Conservation (phyloP, 345 rosid genomes). For the Populus tremula region DNA sequence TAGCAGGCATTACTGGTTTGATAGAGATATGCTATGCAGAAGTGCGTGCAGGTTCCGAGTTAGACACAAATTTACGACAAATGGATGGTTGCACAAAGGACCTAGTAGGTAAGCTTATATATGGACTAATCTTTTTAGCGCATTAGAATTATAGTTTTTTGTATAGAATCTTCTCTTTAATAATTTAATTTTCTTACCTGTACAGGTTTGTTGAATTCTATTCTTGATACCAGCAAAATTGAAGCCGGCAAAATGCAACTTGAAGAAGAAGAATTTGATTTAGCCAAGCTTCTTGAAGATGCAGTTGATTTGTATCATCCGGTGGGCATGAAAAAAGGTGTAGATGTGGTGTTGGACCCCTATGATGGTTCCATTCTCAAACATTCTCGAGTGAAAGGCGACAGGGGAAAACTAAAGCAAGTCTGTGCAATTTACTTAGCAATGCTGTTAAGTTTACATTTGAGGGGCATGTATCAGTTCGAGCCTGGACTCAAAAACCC, state of each 20-base stretch:
- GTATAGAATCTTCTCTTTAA: not conserved
- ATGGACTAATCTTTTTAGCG: not conserved
- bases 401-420: conserved; percentile 57
- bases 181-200: not conserved
- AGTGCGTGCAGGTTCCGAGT: conserved; percentile 40
- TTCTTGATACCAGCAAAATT: conserved; percentile 75
- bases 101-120: conserved; percentile 44
- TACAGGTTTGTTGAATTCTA: conserved; percentile 56
- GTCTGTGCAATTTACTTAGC: conserved; percentile 59
- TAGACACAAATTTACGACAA: conserved; percentile 39
- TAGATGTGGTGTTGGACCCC: conserved; percentile 64
- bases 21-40: conserved; percentile 44
- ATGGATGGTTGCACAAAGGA: conserved; percentile 53
- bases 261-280: conserved; percentile 62
- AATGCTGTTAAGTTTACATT: conserved; percentile 81
- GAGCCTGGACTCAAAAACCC: conserved; percentile 60
- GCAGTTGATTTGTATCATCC: conserved; percentile 58
- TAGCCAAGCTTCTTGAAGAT: conserved; percentile 56
- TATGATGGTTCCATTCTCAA: conserved; percentile 52
- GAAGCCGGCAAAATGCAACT: conserved; percentile 80
- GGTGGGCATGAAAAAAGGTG: conserved; percentile 54
- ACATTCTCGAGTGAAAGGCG: conserved; percentile 52
- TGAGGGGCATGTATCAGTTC: conserved; percentile 54
- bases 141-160: not conserved
- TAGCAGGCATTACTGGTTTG: conserved; percentile 61